Evolutionary conservation across 2,329 filamentous ascomycete genomes (phyloP).

Genomic region (Alternaria incomplexa): DNA sequence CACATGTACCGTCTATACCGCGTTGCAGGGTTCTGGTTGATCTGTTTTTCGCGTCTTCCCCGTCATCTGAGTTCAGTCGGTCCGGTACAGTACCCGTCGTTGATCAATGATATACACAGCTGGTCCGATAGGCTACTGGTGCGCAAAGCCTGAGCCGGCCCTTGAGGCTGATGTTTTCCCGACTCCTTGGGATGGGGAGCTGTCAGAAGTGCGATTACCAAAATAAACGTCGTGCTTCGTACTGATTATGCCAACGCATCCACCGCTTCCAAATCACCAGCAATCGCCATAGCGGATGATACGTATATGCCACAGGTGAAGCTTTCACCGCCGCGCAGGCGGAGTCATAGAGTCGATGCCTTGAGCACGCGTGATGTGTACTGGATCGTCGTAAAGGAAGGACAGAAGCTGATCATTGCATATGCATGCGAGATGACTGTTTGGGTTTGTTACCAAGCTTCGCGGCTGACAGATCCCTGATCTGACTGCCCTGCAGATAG

Average conservation of each 20-base stretch:
- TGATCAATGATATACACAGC: no score
- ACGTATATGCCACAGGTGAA: background rate
- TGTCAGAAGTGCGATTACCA: rapidly evolving
- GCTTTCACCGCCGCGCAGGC: background rate
- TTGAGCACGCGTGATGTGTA: background rate
- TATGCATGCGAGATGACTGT: background rate
- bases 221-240: background rate
- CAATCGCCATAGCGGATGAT: background rate
- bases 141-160: background rate
- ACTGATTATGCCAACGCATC: background rate
- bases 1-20: background rate
- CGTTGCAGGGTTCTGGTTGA: background rate
- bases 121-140: background rate
- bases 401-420: background rate
- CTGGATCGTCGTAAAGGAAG: background rate
- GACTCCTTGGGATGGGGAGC: rapidly evolving
- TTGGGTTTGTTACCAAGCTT: no score
- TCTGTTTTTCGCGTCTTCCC: background rate
- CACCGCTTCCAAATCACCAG: background rate
- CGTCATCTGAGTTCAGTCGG: background rate
- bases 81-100: background rate
- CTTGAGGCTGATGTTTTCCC: no score
- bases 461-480: no score
- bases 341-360: background rate
- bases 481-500: no score